Base-by-base conservation (phyloP, 805 yeast species). In the Ogataea haglerorum region DNA sequence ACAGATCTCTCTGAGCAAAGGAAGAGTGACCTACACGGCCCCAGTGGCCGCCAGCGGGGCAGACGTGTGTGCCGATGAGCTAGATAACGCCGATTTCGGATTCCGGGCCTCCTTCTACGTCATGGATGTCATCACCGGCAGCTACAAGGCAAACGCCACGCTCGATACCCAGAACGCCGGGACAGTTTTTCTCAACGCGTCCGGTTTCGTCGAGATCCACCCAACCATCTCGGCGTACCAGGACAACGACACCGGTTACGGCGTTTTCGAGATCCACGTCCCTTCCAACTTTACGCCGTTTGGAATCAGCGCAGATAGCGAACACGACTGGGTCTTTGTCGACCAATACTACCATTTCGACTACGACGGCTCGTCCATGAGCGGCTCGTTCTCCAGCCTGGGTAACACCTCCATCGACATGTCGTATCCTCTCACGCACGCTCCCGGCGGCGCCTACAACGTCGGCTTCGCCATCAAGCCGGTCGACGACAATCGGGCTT, bases 231-330 rank as follows among this genome's bases (percentile, higher is more conserved):
- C 30, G 14, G 40, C 42, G 6, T 36, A 21, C 33, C 44, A 36
- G 17, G 21, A 35, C 21, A 36, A 36, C 14, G 26, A 23, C 17
- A n/a, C 40, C n/a, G 47, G 44, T 8, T 21, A 33, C 31, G 47
- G 44, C 14, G 30, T 44, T 25, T 44, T 44, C 24, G 42, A 44
- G 24, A 36, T 44, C 25, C 33, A 34, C 26, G 32, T 44, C 6
- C 47, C 47, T 8, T 40, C 44, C 15, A 34, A 33, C 10, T 44
- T 17, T 36, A 36, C 41, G 7, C 47, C 47, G 12, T 44, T 44
- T 34, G 44, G 44, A 10, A 29, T 44, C 17, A 10, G 25, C 3
- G 44, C 38, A 2, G 35, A 24, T 8, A 36, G 22, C 28, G 28
- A 18, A 10, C 28, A 25, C 23, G 37, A 19, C 6, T 44, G 44